Percentiles rank a stretch among this genome's conserved stretches.
phyloP scores from a whole-genome alignment of 768 basidiomycete species.

The Xerocomus spinulosus region DNA sequence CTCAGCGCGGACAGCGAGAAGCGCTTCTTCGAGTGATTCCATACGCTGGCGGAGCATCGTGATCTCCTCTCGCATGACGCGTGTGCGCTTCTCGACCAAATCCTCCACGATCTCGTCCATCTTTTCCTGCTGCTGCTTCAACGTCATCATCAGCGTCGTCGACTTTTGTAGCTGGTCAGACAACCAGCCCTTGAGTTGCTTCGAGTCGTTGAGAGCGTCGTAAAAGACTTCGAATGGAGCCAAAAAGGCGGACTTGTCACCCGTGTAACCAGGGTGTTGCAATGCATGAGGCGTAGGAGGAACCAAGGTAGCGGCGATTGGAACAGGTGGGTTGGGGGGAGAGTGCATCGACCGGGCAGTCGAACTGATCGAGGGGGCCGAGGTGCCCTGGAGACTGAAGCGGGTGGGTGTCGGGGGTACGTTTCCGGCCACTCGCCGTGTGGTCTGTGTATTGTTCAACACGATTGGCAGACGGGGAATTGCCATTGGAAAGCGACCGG shows the following conservation, averaged over 20 bases:
- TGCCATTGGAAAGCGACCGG: constrained; percentile 54
- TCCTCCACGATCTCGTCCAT: constrained; percentile 54
- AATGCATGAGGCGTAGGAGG: constrained; percentile 68
- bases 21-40: constrained; percentile 60
- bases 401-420: constrained; percentile 74
- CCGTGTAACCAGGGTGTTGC: constrained; percentile 54
- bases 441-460: constrained; percentile 40
- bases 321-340: constrained; percentile 56
- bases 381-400: constrained; percentile 41
- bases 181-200: constrained; percentile 74
- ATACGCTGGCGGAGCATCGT: constrained; percentile 54
- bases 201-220: constrained; percentile 76
- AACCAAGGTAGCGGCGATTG: constrained; percentile 62
- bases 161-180: constrained; percentile 67
- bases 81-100: constrained; percentile 58
- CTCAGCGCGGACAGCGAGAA: constrained; percentile 28
- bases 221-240: constrained; percentile 83
- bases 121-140: constrained; percentile 60
- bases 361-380: constrained; percentile 19
- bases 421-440: constrained; percentile 49
- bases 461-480: constrained; percentile 60
- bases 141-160: constrained; percentile 46
- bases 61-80: constrained; percentile 59
- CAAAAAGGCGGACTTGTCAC: constrained; percentile 72
- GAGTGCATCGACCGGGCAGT: constrained; percentile 37